Percentiles rank a stretch among this genome's conserved stretches.
Evolutionary conservation across 73 alveolate genomes (phyloP).

Genomic region (Blepharisma japonicum): DNA sequence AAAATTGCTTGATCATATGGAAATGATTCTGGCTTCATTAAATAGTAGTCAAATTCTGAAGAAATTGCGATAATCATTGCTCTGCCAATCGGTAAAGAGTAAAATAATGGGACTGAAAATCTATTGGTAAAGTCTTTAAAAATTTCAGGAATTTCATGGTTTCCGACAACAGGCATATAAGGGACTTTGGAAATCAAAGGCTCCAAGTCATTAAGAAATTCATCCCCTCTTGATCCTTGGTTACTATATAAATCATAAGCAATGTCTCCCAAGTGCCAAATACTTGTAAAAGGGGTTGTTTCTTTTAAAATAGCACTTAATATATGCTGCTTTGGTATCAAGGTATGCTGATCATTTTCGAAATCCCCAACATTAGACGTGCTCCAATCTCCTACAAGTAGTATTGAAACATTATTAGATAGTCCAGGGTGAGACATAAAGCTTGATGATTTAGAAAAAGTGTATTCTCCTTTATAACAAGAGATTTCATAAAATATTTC

Average conservation of each 20-base stretch:
- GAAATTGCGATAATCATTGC: constrained; percentile 12
- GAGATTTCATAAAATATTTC: too few species aligned
- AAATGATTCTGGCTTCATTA: constrained; percentile 4
- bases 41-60: constrained; percentile 3
- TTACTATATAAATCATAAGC: constrained; percentile 19
- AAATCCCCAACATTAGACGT: constrained; percentile 10
- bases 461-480: too few species aligned
- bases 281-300: not conserved
- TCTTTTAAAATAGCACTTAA: not conserved
- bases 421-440: too few species aligned
- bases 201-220: constrained; percentile 1
- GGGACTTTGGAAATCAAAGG: not conserved
- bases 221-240: not conserved
- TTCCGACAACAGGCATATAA: constrained; percentile 15
- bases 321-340: not conserved
- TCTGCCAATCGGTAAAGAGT: not conserved
- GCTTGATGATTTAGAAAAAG: too few species aligned
- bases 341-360: constrained; percentile 1
- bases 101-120: not conserved
- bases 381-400: not conserved
- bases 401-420: not conserved
- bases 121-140: not conserved
- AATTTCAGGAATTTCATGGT: not conserved
- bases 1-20: not conserved
- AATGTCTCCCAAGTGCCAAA: constrained; percentile 26